Base-by-base conservation (phyloP, 345 rosid genomes). In the Syzygium aqueum region DNA sequence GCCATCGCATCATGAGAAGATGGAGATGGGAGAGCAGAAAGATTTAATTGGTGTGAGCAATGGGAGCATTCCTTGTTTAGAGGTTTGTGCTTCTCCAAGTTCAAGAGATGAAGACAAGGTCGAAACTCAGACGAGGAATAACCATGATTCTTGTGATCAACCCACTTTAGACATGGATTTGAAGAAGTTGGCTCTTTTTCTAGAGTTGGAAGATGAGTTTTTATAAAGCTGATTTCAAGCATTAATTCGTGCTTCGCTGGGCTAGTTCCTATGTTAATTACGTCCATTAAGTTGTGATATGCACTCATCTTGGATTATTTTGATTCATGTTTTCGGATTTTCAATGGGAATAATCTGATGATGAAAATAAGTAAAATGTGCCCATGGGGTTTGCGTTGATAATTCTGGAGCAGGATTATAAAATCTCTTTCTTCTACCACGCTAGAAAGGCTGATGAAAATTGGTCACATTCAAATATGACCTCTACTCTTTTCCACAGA, bases 191-290 rank as follows among this genome's bases (percentile, higher is more conserved):
- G 85, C 87, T 54, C 86, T 54, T 56, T 78, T 88, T 22, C 77
- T 85, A 28, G 89, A 85, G 78, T 56, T 88, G 30, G 89, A 85
- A 50, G 87, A 85, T 50, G 43, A 88, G 53, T 56, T 27, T 27
- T 59, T 12, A 12, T 25, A 12, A 59, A 59, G 67, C 67, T 59
- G 67, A 51, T 33, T 40, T 22, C 17, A 50, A 43, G 51, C 51
- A 30, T 43, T 8, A 17, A 80, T 37, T 50, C 16, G 7, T 43
- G 23, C 30, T 27, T 59, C 27, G 67, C 67, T 59, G 67, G 67
- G 67, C 33, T 27, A 27, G 30, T 59, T 27, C 5, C 28, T 59
- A 27, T 2, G 2, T 59, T 59, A 27, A 59, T 59, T 27, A 59
- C 7, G 67, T 59, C 67, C 30, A 59, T 27, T 59, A 59, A 27